phyloP scores from a whole-genome alignment of 345 rosid genomes.

The Clarkia xantiana region DNA sequence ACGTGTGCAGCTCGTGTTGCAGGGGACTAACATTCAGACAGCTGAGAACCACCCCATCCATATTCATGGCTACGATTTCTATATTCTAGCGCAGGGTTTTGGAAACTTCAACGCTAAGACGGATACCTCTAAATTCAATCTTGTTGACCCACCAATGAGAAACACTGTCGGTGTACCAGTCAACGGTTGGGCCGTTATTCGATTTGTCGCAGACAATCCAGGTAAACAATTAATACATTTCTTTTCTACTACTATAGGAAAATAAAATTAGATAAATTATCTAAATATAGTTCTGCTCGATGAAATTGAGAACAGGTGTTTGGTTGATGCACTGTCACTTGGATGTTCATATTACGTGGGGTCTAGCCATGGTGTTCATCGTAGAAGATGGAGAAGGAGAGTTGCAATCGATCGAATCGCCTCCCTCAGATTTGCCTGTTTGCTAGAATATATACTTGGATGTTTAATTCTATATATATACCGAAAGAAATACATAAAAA shows the following conservation, averaged over 20 bases:
- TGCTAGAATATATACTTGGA: slow-evolving; percentile 22
- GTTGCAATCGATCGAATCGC: slow-evolving; percentile 37
- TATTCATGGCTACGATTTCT: slow-evolving; percentile 90
- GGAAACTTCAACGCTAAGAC: slow-evolving; percentile 70
- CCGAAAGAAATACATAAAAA: background rate
- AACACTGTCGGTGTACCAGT: slow-evolving; percentile 70
- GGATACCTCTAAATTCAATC: slow-evolving; percentile 61
- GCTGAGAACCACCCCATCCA: slow-evolving; percentile 91
- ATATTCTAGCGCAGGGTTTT: slow-evolving; percentile 65
- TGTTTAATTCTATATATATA: background rate
- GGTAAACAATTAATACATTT: too few species aligned
- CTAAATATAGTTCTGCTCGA: too few species aligned
- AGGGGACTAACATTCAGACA: slow-evolving; percentile 67
- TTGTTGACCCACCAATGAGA: slow-evolving; percentile 79
- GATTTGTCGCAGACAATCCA: slow-evolving; percentile 94
- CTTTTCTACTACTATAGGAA: too few species aligned
- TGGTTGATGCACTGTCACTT: slow-evolving; percentile 96
- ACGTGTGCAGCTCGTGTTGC: slow-evolving; percentile 66
- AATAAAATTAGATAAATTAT: too few species aligned
- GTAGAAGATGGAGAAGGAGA: slow-evolving; percentile 66
- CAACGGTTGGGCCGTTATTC: slow-evolving; percentile 82
- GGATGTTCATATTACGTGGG: slow-evolving; percentile 86
- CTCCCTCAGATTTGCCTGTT: slow-evolving; percentile 57
- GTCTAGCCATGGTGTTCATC: slow-evolving; percentile 71
- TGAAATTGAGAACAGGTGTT: slow-evolving; percentile 33